Evolutionary conservation across 2,329 filamentous ascomycete genomes (phyloP), one percentile per base, ranked within the genome.

Genomic region (Daldinia eschscholtzii): DNA sequence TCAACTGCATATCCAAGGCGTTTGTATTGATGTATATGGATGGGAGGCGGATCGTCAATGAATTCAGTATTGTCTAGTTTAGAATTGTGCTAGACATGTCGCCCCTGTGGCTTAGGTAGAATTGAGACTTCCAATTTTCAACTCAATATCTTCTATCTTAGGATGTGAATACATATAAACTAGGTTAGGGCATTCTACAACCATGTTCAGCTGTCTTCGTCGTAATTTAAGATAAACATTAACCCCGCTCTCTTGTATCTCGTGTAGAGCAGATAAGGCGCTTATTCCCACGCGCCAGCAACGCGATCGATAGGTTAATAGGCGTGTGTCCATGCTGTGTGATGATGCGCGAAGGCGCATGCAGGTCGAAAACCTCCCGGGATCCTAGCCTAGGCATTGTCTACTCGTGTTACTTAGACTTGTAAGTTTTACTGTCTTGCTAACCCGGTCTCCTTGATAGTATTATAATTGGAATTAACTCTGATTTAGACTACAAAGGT

Each of bases 1-100:
- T 64, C 65, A 57, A 68, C 48, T 65, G 65, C 68, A 70, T 70
- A 65, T 65, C 56, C 41, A 64, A 48, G 68, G 68, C 62, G 68
- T 70, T 70, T 65, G 1, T 23, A 23, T 23, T 23, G 1, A 2
- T 37, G 5, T 46, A 41, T 44, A 33, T 33, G 30, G 2, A 5
- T 44, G 42, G 52, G 30, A 50, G 52, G 23, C 6, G 15, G 55
- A 44, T 23, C 50, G 26, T 65, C n/a, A 30, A 57, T 48, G 52
- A 42, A 62, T 63, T 65, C 37, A 37, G 20, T 30, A 20, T 59
- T 50, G 42, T 52, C 46, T 52, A 52, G 39, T 20, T 30, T 23
- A 35, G 15, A n/a, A 20, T 35, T 13, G 7, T 12, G 44, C 52
- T 55, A 55, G 52, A 55, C 18, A 37, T 23, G 18, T 52, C n/a